Evolutionary conservation across 139 green algal species (phyloP), one percentile per base, ranked within the genome.

Genomic region (Desmodesmus armatus): DNA sequence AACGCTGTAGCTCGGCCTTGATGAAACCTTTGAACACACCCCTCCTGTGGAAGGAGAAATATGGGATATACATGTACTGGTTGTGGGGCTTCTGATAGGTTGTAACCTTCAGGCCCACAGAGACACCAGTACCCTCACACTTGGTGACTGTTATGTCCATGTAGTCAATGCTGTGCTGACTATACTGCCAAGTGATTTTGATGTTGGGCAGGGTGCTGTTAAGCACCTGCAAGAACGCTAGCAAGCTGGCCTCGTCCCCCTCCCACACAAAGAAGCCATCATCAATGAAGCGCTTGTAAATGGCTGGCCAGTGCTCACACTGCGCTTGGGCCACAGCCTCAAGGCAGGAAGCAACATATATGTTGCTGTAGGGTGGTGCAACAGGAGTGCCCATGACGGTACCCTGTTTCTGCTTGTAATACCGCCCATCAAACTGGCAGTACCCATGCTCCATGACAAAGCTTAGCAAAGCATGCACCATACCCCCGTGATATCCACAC

Each of bases 181-280:
- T 55, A 40, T 39, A 25, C 25, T 77, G 40, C 69, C 69, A 77
- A 58, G 69, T 77, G 37, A 77, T 17, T 4, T 23, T 19, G 15
- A 77, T 77, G 37, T 75, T 72, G 5, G 63, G 63, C 63, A 72
- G 29, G 19, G n/a, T 72, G 63, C 63, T 72, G 63, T 40, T 72
- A 41, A 72, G 63, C 15, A 33, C n/a, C n/a, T 72, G n/a, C 63
- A 72, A 15, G 19, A 72, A 72, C 25, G 63, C 63, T 17, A 43
- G 15, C 67, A 75, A 51, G 19, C 35, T 75, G 37, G 37, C 67
- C 5, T 53, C 3, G 51, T 75, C 35, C 35, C n/a, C 9, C 67
- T 75, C 67, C 67, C 67, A 75, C 19, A 75, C 67, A 75, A 75
- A 75, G 17, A 75, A 75, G 35, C 67, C 67, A 75, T 75, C 67